Evolutionary conservation across 768 basidiomycete species (phyloP).

Genomic region (Stropharia rugosoannulata): DNA sequence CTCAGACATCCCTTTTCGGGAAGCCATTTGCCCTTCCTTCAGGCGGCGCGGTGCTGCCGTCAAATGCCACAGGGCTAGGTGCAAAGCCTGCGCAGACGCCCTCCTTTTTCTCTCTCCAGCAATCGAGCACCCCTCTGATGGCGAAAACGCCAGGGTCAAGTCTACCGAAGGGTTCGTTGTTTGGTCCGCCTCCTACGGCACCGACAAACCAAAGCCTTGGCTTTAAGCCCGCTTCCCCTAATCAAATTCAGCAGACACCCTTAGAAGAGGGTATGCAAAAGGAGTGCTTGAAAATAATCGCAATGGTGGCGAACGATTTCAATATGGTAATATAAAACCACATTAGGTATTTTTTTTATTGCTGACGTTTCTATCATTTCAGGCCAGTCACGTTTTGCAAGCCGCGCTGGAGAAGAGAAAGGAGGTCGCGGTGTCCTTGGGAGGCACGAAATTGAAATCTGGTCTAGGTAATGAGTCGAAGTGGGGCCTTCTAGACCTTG

Average conservation of each 20-base stretch:
- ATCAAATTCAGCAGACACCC: slow-evolving; percentile 21
- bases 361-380: neutral
- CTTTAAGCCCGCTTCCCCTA: neutral
- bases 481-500: slow-evolving; percentile 55
- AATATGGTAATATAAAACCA: slow-evolving; percentile 40
- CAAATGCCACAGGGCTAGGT: neutral
- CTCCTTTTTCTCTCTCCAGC: too few relatives aligned
- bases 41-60: neutral
- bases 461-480: slow-evolving; percentile 48
- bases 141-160: too few relatives aligned
- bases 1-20: neutral
- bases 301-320: slow-evolving; percentile 39
- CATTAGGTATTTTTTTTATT: neutral
- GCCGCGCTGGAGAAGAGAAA: neutral
- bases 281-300: slow-evolving; percentile 54
- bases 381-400: too few relatives aligned
- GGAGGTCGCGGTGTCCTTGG: slow-evolving; percentile 24
- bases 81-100: too few relatives aligned
- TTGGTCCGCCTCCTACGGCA: neutral
- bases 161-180: too few relatives aligned
- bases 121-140: too few relatives aligned
- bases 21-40: neutral
- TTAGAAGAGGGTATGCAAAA: slow-evolving; percentile 67
- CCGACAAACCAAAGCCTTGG: slow-evolving; percentile 2
- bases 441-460: slow-evolving; percentile 35